Percentiles rank a stretch among this genome's conserved stretches.
phyloP scores from a whole-genome alignment of 495 filamentous ascomycete species.

The Tetracladium setigerum region DNA sequence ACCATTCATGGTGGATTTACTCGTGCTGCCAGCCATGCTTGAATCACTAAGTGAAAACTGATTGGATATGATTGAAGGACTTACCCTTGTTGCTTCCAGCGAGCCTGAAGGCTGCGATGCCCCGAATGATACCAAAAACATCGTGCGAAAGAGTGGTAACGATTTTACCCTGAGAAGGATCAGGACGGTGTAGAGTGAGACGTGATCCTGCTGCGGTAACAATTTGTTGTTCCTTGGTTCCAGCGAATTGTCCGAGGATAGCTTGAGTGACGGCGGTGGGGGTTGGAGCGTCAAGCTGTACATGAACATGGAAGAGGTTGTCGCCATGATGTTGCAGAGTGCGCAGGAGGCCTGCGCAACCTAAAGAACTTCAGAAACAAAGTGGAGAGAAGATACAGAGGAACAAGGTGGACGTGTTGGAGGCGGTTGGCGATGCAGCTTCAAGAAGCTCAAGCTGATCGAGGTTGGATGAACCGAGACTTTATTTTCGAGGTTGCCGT shows the following conservation, averaged over 20 bases:
- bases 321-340: conserved; percentile 67
- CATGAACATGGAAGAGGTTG: conserved; percentile 95
- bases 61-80: conserved; percentile 36
- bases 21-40: conserved; percentile 40
- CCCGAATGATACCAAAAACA: conserved; percentile 89
- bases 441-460: too few relatives aligned
- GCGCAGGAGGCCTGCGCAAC: conserved; percentile 49
- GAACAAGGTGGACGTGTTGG: too few relatives aligned
- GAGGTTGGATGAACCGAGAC: too few relatives aligned
- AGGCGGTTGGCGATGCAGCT: too few relatives aligned
- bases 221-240: conserved; percentile 94
- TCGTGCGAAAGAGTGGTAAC: conserved; percentile 81
- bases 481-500: too few relatives aligned
- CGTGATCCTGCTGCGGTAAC: conserved; percentile 87
- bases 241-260: conserved; percentile 87
- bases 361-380: conserved; percentile 4
- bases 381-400: too few relatives aligned
- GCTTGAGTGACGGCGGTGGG: conserved; percentile 84
- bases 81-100: conserved; percentile 95
- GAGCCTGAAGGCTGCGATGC: conserved; percentile 78
- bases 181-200: conserved; percentile 79
- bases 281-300: conserved; percentile 93
- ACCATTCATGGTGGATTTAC: conserved; percentile 16
- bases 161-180: conserved; percentile 78
- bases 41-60: conserved; percentile 87